phyloP scores from a whole-genome alignment of 2,329 filamentous ascomycete species.

The Cadophora malorum region DNA sequence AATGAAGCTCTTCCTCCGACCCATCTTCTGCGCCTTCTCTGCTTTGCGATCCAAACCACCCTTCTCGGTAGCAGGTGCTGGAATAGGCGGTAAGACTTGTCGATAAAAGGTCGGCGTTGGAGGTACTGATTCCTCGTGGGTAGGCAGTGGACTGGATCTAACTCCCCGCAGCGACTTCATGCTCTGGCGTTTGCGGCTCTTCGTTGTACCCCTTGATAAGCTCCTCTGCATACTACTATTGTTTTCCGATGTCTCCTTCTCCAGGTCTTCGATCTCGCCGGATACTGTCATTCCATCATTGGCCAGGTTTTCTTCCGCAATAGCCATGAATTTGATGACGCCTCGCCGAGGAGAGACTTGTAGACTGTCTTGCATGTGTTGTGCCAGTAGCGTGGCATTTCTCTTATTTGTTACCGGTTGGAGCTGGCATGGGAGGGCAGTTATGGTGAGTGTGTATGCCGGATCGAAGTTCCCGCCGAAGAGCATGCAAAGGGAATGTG shows the following conservation, averaged over 20 bases:
- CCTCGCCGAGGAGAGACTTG: conserved; percentile 71
- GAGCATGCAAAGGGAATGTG: conserved; percentile 76
- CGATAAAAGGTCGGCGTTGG: conserved; percentile 18
- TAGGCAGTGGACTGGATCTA: conserved; percentile 36
- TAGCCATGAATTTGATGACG: conserved; percentile 73
- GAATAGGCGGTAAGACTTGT: conserved; percentile 35
- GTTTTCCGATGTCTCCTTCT: conserved; percentile 33
- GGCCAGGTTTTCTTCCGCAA: conserved; percentile 75
- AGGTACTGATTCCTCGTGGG: conserved; percentile 38
- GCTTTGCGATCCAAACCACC: conserved; percentile 37
- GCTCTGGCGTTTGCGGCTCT: conserved; percentile 46
- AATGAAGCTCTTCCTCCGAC: conserved; percentile 55
- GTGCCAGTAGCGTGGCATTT: conserved; percentile 78
- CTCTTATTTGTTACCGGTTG: conserved; percentile 80
- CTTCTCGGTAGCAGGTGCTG: conserved; percentile 34
- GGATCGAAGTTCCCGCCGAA: conserved; percentile 79
- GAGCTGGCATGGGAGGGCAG: conserved; percentile 71
- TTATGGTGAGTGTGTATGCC: conserved; percentile 79
- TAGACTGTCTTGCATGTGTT: conserved; percentile 74
- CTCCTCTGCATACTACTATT: conserved; percentile 30
- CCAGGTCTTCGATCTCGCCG: conserved; percentile 66
- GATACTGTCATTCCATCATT: conserved; percentile 73
- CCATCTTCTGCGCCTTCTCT: conserved; percentile 44
- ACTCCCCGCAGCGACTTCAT: conserved; percentile 46
- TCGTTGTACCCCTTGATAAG: conserved; percentile 34